Evolutionary conservation across 1,284 basidiomycete genomes (phyloP).

Genomic region (Pterula multifida): DNA sequence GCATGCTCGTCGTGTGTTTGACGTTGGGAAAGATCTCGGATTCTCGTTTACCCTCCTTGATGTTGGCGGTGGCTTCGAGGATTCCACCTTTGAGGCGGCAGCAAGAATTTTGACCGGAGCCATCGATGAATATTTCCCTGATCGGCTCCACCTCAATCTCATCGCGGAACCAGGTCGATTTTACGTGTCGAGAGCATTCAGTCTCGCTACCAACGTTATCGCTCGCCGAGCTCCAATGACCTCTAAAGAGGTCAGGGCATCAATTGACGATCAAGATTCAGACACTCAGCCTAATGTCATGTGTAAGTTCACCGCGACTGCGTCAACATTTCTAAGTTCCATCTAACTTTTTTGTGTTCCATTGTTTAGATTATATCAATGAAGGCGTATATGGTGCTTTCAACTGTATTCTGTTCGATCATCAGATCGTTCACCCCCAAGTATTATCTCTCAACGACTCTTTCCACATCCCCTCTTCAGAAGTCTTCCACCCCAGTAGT

Average conservation of each 20-base stretch:
- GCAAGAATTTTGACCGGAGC: slow-evolving; percentile 64
- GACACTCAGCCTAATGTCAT: slow-evolving; percentile 58
- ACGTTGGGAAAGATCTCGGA: slow-evolving; percentile 76
- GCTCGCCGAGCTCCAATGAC: slow-evolving; percentile 61
- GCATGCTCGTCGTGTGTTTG: slow-evolving; percentile 78
- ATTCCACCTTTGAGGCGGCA: slow-evolving; percentile 77
- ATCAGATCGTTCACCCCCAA: slow-evolving; percentile 78
- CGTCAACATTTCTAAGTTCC: slow-evolving; percentile 6
- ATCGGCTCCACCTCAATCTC: slow-evolving; percentile 62
- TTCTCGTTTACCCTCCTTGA: slow-evolving; percentile 83
- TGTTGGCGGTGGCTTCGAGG: slow-evolving; percentile 94
- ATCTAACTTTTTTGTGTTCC: slow-evolving; percentile 10
- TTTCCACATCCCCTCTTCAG: slow-evolving; percentile 37
- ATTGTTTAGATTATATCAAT: slow-evolving; percentile 81
- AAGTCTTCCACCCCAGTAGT: slow-evolving; percentile 36
- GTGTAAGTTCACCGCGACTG: slow-evolving; percentile 42
- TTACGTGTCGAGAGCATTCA: slow-evolving; percentile 90
- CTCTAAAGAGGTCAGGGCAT: slow-evolving; percentile 20
- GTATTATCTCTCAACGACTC: slow-evolving; percentile 53
- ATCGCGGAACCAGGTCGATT: slow-evolving; percentile 97
- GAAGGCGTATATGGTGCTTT: slow-evolving; percentile 98
- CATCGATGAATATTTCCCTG: slow-evolving; percentile 81
- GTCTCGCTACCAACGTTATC: slow-evolving; percentile 89
- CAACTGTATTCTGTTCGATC: slow-evolving; percentile 94
- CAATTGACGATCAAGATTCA: slow-evolving; percentile 13